Base-by-base conservation (phyloP, 768 basidiomycete genomes). In the Amanita fuliginea region DNA sequence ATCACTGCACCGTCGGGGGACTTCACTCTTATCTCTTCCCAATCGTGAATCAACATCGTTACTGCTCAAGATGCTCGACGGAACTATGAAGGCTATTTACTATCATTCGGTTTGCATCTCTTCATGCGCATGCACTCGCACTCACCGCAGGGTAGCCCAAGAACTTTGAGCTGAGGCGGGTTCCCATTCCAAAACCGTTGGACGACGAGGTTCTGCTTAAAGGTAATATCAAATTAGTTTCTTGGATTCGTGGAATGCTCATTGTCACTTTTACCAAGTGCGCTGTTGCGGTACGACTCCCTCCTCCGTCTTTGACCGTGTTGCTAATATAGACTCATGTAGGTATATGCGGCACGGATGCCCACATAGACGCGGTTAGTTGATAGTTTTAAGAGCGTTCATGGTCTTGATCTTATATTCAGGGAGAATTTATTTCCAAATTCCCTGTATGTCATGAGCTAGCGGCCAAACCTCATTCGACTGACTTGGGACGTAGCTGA, bases 191-290 rank as follows among this genome's bases (percentile, higher is more conserved):
- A 6, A 52, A 74, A 51, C 69, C 77, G 52, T 73, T 73, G 30
- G 81, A 83, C 53, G 75, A 85, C 47, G 86, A 89, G 22, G 76
- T 88, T 43, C 72, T 88, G 46, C 68, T 89, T 55, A 86, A 89
- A 73, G 83, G 83, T 79, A 44, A 48, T 58, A 10, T 19, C 39
- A 6, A 32, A 3, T 45, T 24, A 42, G 40, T 53, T 46, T 46
- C 18, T 19, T 19, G 33, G 39, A 8, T 28, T 10, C n/a, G 26
- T 5, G 11, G 7, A 14, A 16, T 34, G 6, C 47, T 40, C 6
- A 42, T 14, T 16, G n/a, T 39, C 13, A 13, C 32, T 8, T 18
- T 10, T 22, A 10, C 6, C 3, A 22, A 50, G 49, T 50, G 6
- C 40, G 42, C 34, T 42, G 41, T 16, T 50, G 49, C 21, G 49